Percentiles rank a stretch among this genome's conserved stretches.
Conservation (phyloP, 2,329 filamentous ascomycete genomes). For the Sphaerulina vaccinii region DNA sequence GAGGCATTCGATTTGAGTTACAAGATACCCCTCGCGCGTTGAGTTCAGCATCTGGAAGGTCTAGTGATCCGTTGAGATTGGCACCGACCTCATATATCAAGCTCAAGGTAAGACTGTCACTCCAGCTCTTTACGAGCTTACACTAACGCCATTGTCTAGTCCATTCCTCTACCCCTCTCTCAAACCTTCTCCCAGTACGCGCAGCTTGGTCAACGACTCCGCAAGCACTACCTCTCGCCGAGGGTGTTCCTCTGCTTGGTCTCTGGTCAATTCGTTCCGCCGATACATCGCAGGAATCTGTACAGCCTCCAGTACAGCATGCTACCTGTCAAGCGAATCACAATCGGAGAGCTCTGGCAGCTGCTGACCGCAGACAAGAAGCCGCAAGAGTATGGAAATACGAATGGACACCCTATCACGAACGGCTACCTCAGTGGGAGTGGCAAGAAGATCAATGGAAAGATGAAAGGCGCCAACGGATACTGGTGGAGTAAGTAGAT, state of each 20-base stretch:
- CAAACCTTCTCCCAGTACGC: constrained; percentile 98
- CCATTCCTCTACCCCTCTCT: constrained; percentile 83
- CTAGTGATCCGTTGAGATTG: constrained; percentile 9
- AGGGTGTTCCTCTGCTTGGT: constrained; percentile 83
- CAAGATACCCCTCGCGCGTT: constrained; percentile 60
- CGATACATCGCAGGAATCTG: constrained; percentile 88
- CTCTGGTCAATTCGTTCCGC: constrained; percentile 81
- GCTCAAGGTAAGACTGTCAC: constrained; percentile 63
- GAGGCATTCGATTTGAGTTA: constrained; percentile 87
- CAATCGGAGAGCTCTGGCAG: constrained; percentile 80
- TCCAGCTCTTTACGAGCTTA: not conserved
- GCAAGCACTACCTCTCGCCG: constrained; percentile 91
- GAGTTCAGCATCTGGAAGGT: constrained; percentile 20
- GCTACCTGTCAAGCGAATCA: constrained; percentile 78
- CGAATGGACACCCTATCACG: constrained; percentile 26
- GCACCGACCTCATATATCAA: constrained; percentile 78
- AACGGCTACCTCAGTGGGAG: constrained; percentile 12
- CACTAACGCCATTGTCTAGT: constrained; percentile 52
- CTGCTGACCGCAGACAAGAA: constrained; percentile 29
- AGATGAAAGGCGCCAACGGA: constrained; percentile 21
- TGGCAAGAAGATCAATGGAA: constrained; percentile 17
- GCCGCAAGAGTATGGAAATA: constrained; percentile 15
- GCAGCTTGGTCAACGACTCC: constrained; percentile 85
- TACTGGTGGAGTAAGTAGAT: constrained; percentile 35
- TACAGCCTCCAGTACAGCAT: constrained; percentile 98